Evolutionary conservation across 164 flowering plant genomes (phyloP).

Genomic region (Saururus chinensis): DNA sequence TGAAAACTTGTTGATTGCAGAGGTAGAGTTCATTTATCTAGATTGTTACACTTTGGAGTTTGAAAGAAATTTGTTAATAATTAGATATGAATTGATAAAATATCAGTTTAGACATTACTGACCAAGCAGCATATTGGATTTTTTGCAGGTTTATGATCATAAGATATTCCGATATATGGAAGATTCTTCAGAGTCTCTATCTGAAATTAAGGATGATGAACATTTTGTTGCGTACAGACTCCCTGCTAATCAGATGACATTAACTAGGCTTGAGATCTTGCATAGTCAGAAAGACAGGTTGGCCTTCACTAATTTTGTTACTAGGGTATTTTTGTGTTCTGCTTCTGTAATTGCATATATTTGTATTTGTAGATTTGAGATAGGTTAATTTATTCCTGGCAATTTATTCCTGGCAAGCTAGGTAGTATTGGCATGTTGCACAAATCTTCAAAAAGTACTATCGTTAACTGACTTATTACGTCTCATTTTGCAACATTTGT

Average conservation of each 20-base stretch:
- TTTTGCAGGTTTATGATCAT: conserved; percentile 63
- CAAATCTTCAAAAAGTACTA: no score
- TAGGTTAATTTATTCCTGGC: no score
- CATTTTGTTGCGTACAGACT: conserved; percentile 73
- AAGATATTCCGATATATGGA: conserved; percentile 55
- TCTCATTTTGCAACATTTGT: no score
- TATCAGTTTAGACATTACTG: not conserved
- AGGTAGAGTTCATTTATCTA: conserved; percentile 29
- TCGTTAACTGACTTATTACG: no score
- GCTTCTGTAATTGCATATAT: not conserved
- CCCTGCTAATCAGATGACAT: conserved; percentile 29
- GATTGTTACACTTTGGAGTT: not conserved
- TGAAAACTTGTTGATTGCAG: conserved; percentile 76
- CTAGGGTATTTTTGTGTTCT: conserved; percentile 13
- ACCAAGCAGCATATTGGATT: not conserved
- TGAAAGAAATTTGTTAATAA: not conserved
- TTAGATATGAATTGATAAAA: no score
- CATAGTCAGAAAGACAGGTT: conserved; percentile 54
- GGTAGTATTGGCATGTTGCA: no score
- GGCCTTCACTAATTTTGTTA: conserved; percentile 18
- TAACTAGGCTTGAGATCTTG: conserved; percentile 49
- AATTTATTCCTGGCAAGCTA: no score
- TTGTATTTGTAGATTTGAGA: no score
- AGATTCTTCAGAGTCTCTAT: conserved; percentile 44
- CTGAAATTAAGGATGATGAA: conserved; percentile 68